Evolutionary conservation across 495 filamentous ascomycete genomes (phyloP), one percentile per base, ranked within the genome.

Genomic region (Wilcoxina mikolae): DNA sequence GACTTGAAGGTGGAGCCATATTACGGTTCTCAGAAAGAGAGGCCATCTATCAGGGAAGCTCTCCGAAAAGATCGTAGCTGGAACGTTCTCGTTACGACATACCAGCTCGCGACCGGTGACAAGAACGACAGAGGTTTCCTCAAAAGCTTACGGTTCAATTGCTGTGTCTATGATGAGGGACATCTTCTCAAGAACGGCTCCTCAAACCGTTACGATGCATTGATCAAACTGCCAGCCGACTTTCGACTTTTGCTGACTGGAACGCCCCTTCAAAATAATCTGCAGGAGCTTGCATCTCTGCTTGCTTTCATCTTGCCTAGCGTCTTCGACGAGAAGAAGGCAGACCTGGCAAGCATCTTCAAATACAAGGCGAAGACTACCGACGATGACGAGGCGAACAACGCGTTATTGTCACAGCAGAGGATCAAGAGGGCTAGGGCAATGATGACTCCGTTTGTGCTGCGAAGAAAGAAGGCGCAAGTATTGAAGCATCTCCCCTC

Each of bases 231-330:
- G 24, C 77, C 74, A 0, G 80, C 87, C 3, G 68, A 74, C 18
- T 95, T 91, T 73, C 77, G 85, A 15, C 73, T 96, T 3, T 75
- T 98, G 10, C 73, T 98, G 23, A 96, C 89, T 2, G 91, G 91
- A 3, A 98, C 91, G 0, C 91, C 91, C 0, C 73, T 98, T 11
- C 91, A 98, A 65, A 98, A 98, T 69, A 96, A 95, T 61, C 76
- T 98, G 3, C 83, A 85, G 64, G 91, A 98, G 67, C 76, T 98
- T 42, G 80, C 85, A 1, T 84, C 88, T 1, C 72, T 98, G 17
- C 78, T 98, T 2, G 83, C 82, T 1, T 96, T 98, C 62, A 87
- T 98, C 59, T 79, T 96, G 60, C 91, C 91, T 0, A 72, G 76
- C 7, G 72, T 95, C 2, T 96, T 98, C 67, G 67, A 73, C 3